A percentile compares a stretch with the other conserved stretches of the same genome.
phyloP scores from a whole-genome alignment of 352 stramenopile genomes.

The Paralagenidium karlingii region DNA sequence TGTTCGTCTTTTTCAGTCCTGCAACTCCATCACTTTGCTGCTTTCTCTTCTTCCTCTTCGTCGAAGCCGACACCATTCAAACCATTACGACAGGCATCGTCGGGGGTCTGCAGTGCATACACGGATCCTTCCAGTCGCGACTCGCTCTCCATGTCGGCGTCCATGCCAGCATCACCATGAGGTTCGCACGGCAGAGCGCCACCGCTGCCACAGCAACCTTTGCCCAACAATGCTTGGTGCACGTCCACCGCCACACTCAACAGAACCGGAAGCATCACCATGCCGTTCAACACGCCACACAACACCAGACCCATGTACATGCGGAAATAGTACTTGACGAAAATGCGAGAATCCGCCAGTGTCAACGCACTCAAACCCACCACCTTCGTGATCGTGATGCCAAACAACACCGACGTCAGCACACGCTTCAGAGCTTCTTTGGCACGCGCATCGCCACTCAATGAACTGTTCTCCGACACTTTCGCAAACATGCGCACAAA shows the following conservation, averaged over 20 bases:
- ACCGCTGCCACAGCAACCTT: too few relatives aligned
- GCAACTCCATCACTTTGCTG: too few relatives aligned
- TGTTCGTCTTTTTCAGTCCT: too few relatives aligned
- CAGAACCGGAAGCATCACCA: slow-evolving; percentile 19
- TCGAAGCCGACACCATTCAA: too few relatives aligned
- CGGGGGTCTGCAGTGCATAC: too few relatives aligned
- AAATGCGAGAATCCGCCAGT: slow-evolving; percentile 17
- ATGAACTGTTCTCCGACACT: neutral
- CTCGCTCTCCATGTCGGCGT: too few relatives aligned
- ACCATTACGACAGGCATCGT: too few relatives aligned
- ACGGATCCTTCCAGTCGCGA: too few relatives aligned
- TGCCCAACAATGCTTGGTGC: slow-evolving; percentile 16
- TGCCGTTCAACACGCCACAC: slow-evolving; percentile 12
- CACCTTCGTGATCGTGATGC: slow-evolving; percentile 22
- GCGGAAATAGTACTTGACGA: slow-evolving; percentile 30
- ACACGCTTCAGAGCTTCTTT: slow-evolving; percentile 24
- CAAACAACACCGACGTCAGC: slow-evolving; percentile 21
- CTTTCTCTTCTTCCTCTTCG: too few relatives aligned
- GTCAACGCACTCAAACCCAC: slow-evolving; percentile 22
- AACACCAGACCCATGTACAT: slow-evolving; percentile 23
- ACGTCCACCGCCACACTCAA: slow-evolving; percentile 31
- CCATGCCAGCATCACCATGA: too few relatives aligned
- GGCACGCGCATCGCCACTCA: slow-evolving; percentile 10
- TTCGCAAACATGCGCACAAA: slow-evolving; percentile 7
- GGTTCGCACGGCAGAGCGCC: too few relatives aligned